These are phyloP conservation scores for Coniochaeta pulveracea DNA, from an alignment of 2,329 filamentous ascomycete species.

Conservation along the genomic window DNA sequence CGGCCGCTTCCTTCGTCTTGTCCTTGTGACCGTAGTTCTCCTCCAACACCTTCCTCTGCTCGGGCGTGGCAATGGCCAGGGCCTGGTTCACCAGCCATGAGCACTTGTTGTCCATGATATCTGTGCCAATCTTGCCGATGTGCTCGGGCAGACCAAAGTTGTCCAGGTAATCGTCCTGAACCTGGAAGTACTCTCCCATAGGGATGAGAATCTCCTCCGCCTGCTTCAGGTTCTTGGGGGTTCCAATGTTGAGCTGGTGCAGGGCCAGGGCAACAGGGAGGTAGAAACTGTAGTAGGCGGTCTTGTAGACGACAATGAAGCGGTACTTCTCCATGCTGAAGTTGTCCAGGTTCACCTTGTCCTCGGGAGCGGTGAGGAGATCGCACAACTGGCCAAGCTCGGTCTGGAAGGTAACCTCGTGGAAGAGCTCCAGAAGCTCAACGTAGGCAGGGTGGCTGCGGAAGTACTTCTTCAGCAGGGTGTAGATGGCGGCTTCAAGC, in stretches of 20 bases:
- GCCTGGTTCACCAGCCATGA: slow-evolving; percentile 97
- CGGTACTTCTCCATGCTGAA: slow-evolving; percentile 92
- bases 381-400: slow-evolving; percentile 94
- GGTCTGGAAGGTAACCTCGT: slow-evolving; percentile 87
- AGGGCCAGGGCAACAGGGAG: slow-evolving; percentile 88
- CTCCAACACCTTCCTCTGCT: slow-evolving; percentile 81
- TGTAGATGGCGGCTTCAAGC: slow-evolving; percentile 84
- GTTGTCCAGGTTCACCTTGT: slow-evolving; percentile 84
- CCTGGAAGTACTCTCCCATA: slow-evolving; percentile 97
- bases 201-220: slow-evolving; percentile 89
- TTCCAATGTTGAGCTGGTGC: slow-evolving; percentile 74
- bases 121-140: slow-evolving; percentile 97
- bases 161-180: slow-evolving; percentile 98
- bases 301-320: slow-evolving; percentile 99
- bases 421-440: slow-evolving; percentile 91
- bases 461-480: slow-evolving; percentile 90
- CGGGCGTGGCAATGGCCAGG: slow-evolving; percentile 64
- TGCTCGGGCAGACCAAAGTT: slow-evolving; percentile 87
- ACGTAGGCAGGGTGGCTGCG: slow-evolving; percentile 76
- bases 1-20: slow-evolving; percentile 64
- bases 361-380: slow-evolving; percentile 89
- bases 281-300: slow-evolving; percentile 98
- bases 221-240: slow-evolving; percentile 77
- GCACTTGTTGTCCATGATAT: slow-evolving; percentile 99
- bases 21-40: slow-evolving; percentile 94